These are phyloP conservation scores for Spergularia bocconei DNA, from an alignment of 148 eudicot genomes.

Conservation along the genomic window DNA sequence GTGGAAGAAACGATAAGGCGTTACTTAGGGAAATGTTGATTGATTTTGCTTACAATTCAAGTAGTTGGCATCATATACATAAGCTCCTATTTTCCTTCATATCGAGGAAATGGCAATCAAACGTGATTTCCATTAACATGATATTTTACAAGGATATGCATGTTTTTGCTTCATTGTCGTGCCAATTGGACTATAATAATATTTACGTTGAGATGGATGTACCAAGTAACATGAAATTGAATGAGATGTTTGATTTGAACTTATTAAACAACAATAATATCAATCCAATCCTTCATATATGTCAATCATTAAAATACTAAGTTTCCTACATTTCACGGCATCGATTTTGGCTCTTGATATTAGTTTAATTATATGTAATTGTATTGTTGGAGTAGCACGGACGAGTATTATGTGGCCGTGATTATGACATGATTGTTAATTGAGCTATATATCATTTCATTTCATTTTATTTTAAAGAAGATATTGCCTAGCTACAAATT, in stretches of 20 bases:
- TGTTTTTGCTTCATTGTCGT: constrained; percentile 15
- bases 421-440: neutral
- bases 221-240: constrained; percentile 10
- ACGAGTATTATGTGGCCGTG: constrained; percentile 13
- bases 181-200: neutral
- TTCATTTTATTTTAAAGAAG: no score
- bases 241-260: neutral
- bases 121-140: constrained; percentile 23
- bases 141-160: neutral
- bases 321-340: constrained; percentile 17
- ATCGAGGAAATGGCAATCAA: constrained; percentile 15
- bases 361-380: neutral
- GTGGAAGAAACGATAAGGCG: constrained; percentile 22
- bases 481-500: no score
- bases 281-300: neutral
- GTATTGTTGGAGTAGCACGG: constrained; percentile 7
- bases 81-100: constrained; percentile 8
- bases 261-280: neutral
- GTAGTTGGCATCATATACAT: constrained; percentile 7
- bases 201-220: constrained; percentile 10
- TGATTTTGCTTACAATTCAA: constrained; percentile 13
- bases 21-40: constrained; percentile 18
- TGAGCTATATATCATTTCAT: no score
- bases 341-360: neutral
- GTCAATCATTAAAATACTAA: constrained; percentile 12